Evolutionary conservation across 2,329 filamentous ascomycete genomes (phyloP), one percentile per base, ranked within the genome.

Genomic region (Fusarium poae): DNA sequence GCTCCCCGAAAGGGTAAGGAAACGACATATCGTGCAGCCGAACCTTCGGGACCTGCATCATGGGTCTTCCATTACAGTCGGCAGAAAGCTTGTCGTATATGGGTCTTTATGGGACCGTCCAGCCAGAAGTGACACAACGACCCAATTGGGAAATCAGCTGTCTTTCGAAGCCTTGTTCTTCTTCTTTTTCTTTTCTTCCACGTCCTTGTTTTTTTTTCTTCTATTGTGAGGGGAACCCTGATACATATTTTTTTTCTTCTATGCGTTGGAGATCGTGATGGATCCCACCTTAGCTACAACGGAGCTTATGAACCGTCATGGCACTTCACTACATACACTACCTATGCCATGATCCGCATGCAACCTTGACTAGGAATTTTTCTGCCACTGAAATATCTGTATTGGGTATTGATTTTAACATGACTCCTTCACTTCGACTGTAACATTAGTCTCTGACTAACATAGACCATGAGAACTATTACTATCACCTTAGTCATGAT

Each of bases 21-120:
- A 69, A 75, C 62, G 63, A 76, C 77, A 78, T 62, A 67, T 66
- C 70, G 62, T 78, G 77, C 76, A 76, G 74, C 74, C 75, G 62
- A 62, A 52, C 39, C 52, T 58, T 58, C 43, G 68, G 70, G 72
- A 74, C 72, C 72, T 74, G 72, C 72, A 64, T 74, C 57, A 55
- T 51, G 45, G 57, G 52, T 51, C 61, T 68, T 52, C 58, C 64
- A 67, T 50, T 49, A 65, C 53, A 66, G 65, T 44, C 56, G 50
- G 56, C 57, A 69, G 62, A 73, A 73, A 73, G 71, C 71, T 73
- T 73, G 64, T 73, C 70, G 50, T 60, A 55, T 42, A 54, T 37
- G 57, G 34, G 53, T 62, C 58, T 51, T 39, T 21, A 35, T 29
- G 44, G 32, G 29, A 52, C 46, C 55, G 43, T 66, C 72, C 70